These are phyloP conservation scores for Neurospora tetrasperma DNA, from an alignment of 495 filamentous ascomycete species.

Conservation along the genomic window DNA sequence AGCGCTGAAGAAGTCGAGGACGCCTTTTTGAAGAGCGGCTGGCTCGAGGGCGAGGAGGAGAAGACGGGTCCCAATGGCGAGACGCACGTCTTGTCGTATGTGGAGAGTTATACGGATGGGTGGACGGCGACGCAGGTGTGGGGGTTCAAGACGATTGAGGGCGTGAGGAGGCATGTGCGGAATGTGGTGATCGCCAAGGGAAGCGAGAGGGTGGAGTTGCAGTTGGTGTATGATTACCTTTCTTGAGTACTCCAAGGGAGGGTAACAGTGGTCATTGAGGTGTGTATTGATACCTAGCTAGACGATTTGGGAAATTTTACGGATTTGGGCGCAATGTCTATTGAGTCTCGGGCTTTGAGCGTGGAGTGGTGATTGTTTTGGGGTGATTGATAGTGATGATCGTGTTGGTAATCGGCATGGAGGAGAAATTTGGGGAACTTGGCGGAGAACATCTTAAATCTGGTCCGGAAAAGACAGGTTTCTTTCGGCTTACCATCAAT, in stretches of 20 bases:
- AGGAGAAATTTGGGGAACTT: not conserved
- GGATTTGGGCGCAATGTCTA: not conserved
- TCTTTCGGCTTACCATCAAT: not conserved
- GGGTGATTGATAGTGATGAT: not conserved
- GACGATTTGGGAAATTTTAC: not conserved
- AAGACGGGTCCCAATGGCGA: slow-evolving; percentile 37
- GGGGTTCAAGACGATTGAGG: slow-evolving; percentile 40
- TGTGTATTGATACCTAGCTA: not conserved
- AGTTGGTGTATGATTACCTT: slow-evolving; percentile 64
- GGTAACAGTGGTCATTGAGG: not conserved
- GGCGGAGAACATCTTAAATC: not conserved
- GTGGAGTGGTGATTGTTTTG: not conserved
- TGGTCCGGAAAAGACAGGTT: not conserved
- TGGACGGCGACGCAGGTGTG: slow-evolving; percentile 54
- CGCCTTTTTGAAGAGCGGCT: slow-evolving; percentile 39
- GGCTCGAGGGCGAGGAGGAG: slow-evolving; percentile 42
- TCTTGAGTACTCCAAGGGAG: not conserved
- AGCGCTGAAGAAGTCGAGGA: slow-evolving; percentile 26
- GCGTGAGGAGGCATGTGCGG: slow-evolving; percentile 56
- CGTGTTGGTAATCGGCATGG: not conserved
- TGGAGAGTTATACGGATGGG: slow-evolving; percentile 41
- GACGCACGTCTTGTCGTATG: slow-evolving; percentile 41
- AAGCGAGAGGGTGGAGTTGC: slow-evolving; percentile 46
- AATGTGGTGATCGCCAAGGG: slow-evolving; percentile 58
- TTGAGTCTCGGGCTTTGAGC: not conserved